Evolutionary conservation across 1,284 basidiomycete genomes (phyloP), one percentile per base, ranked within the genome.

Genomic region (Leccinum subfulvum): DNA sequence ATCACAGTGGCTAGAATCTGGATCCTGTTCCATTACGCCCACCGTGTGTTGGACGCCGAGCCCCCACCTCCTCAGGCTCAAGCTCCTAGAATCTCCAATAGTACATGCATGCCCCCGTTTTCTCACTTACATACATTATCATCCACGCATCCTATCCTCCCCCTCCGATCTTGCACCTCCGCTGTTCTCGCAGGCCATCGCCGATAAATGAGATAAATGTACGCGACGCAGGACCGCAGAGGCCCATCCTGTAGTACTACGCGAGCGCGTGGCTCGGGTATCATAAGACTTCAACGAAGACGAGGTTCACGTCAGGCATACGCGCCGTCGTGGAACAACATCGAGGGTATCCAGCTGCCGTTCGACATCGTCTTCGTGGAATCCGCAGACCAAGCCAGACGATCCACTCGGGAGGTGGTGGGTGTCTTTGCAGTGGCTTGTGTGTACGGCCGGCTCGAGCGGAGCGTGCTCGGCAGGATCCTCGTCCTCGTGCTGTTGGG

Each of bases 211-310:
- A 68, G 71, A 4, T 74, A 79, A 41, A 82, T 92, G 69, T 66
- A 68, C 30, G 70, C 69, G 23, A 90, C 93, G 57, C 91, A 94
- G 75, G 85, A 86, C 68, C 81, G 72, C 21, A 81, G 87, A 9
- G 13, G 13, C 35, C 84, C 1, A 82, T 93, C 62, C 83, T 85
- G 16, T 35, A 13, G 37, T 39, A 39, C 37, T 94, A 85, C 71
- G 89, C 86, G 2, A 90, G 91, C n/a, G 92, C 91, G 6, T 94
- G 90, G 81, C 82, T 88, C 54, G 84, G 86, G 60, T 92, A 92
- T 68, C 0, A 39, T 39, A 16, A 9, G 91, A 85, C 30, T 90
- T 91, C 78, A 41, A 94, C 76, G 90, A 93, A 76, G 91, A 94
- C 69, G 91, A n/a, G 90, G 3, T 93, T 93, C 75, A 83, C 89